phyloP scores from a whole-genome alignment of 257 asterid species.

The Penstemon barbatus region DNA sequence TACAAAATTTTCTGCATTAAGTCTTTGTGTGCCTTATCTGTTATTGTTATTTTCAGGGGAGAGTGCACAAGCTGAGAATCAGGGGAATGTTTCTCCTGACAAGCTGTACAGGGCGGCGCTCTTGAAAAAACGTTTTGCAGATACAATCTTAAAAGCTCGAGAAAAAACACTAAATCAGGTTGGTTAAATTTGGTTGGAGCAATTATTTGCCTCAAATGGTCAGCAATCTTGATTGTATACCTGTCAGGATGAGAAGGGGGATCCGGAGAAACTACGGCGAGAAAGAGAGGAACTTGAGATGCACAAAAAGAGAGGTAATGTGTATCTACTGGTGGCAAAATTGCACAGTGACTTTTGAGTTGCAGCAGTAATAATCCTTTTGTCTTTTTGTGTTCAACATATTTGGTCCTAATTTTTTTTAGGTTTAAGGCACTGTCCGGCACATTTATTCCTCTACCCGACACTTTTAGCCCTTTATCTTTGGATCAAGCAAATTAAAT shows the following conservation, averaged over 20 bases:
- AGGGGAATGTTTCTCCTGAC: constrained; percentile 58
- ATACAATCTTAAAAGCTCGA: constrained; percentile 84
- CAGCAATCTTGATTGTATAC: background rate
- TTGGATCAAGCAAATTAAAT: too few species aligned
- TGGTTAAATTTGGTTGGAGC: constrained; percentile 15
- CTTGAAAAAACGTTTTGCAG: constrained; percentile 72
- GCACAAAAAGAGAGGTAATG: constrained; percentile 69
- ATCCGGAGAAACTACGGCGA: constrained; percentile 74
- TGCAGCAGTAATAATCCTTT: background rate
- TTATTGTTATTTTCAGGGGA: constrained; percentile 47
- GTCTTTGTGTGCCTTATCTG: constrained; percentile 22
- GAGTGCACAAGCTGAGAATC: constrained; percentile 54
- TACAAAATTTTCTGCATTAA: constrained; percentile 21
- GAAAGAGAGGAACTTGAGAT: constrained; percentile 85
- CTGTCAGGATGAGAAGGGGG: constrained; percentile 64
- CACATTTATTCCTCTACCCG: too few species aligned
- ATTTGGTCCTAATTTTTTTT: too few species aligned
- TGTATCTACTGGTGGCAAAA: too few species aligned
- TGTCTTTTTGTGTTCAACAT: background rate
- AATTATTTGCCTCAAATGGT: background rate
- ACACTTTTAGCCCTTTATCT: too few species aligned
- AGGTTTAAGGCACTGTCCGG: too few species aligned
- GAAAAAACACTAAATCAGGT: constrained; percentile 83
- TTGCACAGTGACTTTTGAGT: too few species aligned
- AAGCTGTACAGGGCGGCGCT: constrained; percentile 85